Conservation (phyloP, 2,329 filamentous ascomycete genomes). For the Venturiaceae sp. region DNA sequence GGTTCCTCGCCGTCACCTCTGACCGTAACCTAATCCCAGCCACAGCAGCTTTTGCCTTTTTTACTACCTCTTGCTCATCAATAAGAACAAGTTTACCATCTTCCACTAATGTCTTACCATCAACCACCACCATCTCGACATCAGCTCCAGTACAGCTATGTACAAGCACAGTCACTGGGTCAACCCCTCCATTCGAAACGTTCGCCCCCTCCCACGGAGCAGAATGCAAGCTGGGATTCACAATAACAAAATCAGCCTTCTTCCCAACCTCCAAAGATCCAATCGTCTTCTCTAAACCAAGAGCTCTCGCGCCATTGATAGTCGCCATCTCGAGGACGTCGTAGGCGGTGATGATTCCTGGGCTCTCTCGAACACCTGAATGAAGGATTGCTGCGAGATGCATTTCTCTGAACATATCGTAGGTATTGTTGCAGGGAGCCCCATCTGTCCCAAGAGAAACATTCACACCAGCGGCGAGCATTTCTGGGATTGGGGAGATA, state of each 20-base stretch:
- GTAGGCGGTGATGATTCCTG: constrained; percentile 33
- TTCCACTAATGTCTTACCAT: constrained; percentile 30
- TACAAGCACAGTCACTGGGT: constrained; percentile 32
- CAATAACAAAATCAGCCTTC: constrained; percentile 33
- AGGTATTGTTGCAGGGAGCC: constrained; percentile 20
- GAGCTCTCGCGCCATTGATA: constrained; percentile 38
- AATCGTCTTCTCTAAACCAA: constrained; percentile 29
- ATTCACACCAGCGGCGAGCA: constrained; percentile 34
- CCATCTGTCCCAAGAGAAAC: constrained; percentile 42
- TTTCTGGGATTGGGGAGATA: constrained; percentile 35
- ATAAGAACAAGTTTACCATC: constrained; percentile 26
- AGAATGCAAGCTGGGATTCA: constrained; percentile 16
- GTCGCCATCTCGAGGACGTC: constrained; percentile 42
- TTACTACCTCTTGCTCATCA: constrained; percentile 30
- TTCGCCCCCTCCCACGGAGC: not conserved
- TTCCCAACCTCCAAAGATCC: constrained; percentile 33
- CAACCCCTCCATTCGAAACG: constrained; percentile 10
- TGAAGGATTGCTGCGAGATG: constrained; percentile 41
- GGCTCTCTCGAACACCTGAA: constrained; percentile 23
- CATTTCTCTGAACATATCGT: constrained; percentile 32
- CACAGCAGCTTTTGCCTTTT: constrained; percentile 18
- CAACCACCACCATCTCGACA: constrained; percentile 34
- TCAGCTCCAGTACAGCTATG: constrained; percentile 26
- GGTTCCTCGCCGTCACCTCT: not conserved
- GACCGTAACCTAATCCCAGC: not conserved